Evolutionary conservation across 2,329 filamentous ascomycete species (phyloP).

Genomic region (Fusarium pilosicola): DNA sequence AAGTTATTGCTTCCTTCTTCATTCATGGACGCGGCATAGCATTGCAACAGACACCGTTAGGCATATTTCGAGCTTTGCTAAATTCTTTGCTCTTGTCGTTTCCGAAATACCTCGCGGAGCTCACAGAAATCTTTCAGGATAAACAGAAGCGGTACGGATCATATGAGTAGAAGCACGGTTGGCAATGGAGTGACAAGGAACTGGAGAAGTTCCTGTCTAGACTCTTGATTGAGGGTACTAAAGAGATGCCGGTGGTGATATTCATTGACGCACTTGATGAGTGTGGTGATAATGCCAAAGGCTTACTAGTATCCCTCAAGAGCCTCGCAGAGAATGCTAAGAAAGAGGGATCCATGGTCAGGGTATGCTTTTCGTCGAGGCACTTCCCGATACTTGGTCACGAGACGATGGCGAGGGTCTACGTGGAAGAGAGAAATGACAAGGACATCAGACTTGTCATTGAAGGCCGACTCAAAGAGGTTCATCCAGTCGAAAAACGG

Average conservation of each 20-base stretch:
- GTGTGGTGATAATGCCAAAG: not conserved
- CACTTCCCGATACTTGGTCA: not conserved
- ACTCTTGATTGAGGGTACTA: not conserved
- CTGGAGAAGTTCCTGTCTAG: not conserved
- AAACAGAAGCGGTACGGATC: not conserved
- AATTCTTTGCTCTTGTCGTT: not conserved
- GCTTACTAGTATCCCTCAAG: rapidly evolving
- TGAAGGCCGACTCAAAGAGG: rapidly evolving
- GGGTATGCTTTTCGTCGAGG: not conserved
- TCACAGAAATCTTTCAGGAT: not conserved
- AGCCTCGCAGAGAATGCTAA: not conserved
- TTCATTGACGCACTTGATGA: not conserved
- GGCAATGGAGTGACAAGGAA: not conserved
- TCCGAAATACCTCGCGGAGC: rapidly evolving
- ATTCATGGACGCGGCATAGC: not conserved
- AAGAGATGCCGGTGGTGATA: not conserved
- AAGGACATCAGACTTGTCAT: not conserved
- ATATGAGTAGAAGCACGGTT: not conserved
- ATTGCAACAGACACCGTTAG: not conserved
- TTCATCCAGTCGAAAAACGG: rapidly evolving
- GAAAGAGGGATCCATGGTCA: not conserved
- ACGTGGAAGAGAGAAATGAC: not conserved
- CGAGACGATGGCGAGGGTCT: not conserved
- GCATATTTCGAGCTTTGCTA: not conserved
- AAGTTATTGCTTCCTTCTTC: not conserved